These are phyloP conservation scores for Penicillium digitatum DNA, from an alignment of 2,329 filamentous ascomycete species.

Conservation along the genomic window DNA sequence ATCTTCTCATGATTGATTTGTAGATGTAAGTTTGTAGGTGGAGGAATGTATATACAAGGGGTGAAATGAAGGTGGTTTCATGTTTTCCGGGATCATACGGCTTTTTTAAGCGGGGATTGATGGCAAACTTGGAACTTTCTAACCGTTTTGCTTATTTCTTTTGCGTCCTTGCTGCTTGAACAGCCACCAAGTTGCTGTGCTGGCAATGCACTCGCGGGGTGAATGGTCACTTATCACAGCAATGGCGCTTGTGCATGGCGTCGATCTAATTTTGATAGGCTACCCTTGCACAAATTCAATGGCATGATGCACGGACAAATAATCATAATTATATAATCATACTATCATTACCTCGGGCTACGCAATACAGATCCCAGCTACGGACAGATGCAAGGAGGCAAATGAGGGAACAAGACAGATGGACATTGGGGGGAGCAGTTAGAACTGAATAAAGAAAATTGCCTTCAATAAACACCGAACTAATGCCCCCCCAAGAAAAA, in stretches of 20 bases:
- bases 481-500: conserved; percentile 28
- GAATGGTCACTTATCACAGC: conserved; percentile 1
- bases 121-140: neutral
- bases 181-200: conserved; percentile 2
- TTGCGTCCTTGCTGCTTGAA: conserved; percentile 1
- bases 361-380: conserved; percentile 1
- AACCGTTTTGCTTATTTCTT: neutral
- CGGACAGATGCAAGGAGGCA: conserved; percentile 12
- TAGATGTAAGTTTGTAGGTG: neutral
- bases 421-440: conserved; percentile 31
- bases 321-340: neutral
- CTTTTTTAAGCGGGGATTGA: conserved; percentile 7
- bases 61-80: neutral
- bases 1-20: conserved; percentile 3
- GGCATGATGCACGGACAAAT: neutral
- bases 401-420: conserved; percentile 28
- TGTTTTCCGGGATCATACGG: neutral
- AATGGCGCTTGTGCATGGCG: conserved; percentile 4
- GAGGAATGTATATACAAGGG: neutral
- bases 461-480: conserved; percentile 32
- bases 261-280: conserved; percentile 2
- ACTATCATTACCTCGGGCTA: neutral
- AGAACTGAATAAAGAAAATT: conserved; percentile 30
- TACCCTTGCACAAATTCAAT: neutral
- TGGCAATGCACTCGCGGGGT: conserved; percentile 6